Evolutionary conservation across 305 asterid species (phyloP).

Genomic region (Ilex paraguariensis): DNA sequence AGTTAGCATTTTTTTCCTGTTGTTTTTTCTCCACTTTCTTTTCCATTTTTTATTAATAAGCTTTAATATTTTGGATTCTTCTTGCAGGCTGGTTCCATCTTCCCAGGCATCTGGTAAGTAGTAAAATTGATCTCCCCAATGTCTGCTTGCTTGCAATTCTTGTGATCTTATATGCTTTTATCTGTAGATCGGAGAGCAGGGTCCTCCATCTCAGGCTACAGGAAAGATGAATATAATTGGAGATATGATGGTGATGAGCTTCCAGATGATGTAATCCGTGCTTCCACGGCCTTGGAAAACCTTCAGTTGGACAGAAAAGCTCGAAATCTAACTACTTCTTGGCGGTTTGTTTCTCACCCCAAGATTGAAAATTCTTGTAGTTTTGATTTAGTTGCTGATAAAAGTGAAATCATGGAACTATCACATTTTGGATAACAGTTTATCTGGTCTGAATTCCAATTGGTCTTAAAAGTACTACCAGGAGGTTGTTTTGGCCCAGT

Average conservation of each 20-base stretch:
- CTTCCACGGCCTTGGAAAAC: slow-evolving; percentile 90
- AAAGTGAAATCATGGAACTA: no score
- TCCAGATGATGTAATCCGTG: slow-evolving; percentile 68
- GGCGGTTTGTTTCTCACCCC: slow-evolving; percentile 61
- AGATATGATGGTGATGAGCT: slow-evolving; percentile 73
- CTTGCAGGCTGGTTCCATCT: slow-evolving; percentile 62
- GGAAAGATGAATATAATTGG: slow-evolving; percentile 91
- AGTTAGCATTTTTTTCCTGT: not conserved
- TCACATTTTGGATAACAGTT: no score
- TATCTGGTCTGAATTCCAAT: no score
- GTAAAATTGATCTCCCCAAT: not conserved
- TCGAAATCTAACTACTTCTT: slow-evolving; percentile 75
- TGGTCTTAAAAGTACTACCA: no score
- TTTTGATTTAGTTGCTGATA: no score
- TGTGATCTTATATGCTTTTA: slow-evolving; percentile 13
- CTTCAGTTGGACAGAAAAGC: slow-evolving; percentile 95
- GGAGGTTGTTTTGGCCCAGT: no score
- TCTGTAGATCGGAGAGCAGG: slow-evolving; percentile 84
- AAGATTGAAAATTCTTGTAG: no score
- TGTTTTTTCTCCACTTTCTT: no score
- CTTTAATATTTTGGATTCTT: slow-evolving; percentile 4
- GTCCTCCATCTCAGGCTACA: slow-evolving; percentile 80
- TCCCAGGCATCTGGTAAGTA: slow-evolving; percentile 71
- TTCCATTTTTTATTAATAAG: no score
- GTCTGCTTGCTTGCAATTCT: slow-evolving; percentile 1